phyloP scores from a whole-genome alignment of 495 filamentous ascomycete genomes.

The Penicillium lagena region DNA sequence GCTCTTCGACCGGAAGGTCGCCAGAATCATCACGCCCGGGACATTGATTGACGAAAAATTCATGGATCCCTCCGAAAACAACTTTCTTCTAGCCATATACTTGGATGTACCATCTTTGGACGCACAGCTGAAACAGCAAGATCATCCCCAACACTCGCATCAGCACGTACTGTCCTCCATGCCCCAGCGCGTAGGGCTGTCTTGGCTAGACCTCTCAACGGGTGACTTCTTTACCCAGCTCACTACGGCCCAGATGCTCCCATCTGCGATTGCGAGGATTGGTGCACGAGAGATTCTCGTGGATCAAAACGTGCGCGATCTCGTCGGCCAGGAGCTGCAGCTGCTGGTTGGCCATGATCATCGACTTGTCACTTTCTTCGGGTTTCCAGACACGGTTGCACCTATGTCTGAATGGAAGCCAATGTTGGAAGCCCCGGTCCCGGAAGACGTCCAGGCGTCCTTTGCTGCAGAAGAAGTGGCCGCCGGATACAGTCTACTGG shows the following conservation, averaged over 20 bases:
- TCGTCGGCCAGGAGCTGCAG: conserved; percentile 33
- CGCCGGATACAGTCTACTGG: conserved; percentile 69
- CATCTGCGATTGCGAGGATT: conserved; percentile 74
- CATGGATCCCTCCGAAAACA: conserved; percentile 86
- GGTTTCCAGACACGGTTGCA: conserved; percentile 19
- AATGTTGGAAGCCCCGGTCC: conserved; percentile 65
- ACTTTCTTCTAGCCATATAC: conserved; percentile 79
- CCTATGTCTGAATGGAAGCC: conserved; percentile 60
- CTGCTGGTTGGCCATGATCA: conserved; percentile 36
- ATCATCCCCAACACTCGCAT: conserved; percentile 13
- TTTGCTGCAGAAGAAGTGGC: conserved; percentile 44
- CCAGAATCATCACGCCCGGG: conserved; percentile 85
- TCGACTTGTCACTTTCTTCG: conserved; percentile 40
- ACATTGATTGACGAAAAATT: conserved; percentile 97
- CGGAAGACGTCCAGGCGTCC: conserved; percentile 23
- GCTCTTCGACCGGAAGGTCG: conserved; percentile 75
- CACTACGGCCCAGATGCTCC: conserved; percentile 64
- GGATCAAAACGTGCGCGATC: conserved; percentile 51
- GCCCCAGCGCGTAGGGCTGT: conserved; percentile 60
- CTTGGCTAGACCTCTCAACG: conserved; percentile 93
- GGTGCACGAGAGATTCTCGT: conserved; percentile 81
- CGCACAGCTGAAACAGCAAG: conserved; percentile 11
- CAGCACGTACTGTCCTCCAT: conserved; percentile 33
- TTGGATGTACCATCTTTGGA: conserved; percentile 25
- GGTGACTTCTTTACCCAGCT: conserved; percentile 85